A percentile compares a stretch with the other conserved stretches of the same genome.
phyloP scores from a whole-genome alignment of 257 asterid species.

The Solanum bulbocastanum region DNA sequence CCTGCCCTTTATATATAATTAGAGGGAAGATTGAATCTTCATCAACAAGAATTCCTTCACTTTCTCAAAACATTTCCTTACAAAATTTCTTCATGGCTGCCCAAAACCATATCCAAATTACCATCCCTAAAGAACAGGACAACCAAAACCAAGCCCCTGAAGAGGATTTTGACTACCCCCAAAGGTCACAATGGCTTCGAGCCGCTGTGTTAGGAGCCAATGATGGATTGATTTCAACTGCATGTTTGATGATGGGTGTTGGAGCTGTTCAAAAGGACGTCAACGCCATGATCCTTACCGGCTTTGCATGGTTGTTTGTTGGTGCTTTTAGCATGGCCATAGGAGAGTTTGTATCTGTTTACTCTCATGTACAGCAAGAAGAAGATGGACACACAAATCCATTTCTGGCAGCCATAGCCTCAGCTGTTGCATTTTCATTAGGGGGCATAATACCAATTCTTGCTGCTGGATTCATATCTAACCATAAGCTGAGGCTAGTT shows the following conservation, averaged over 20 bases:
- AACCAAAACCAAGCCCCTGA: constrained; percentile 9
- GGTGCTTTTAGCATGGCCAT: constrained; percentile 82
- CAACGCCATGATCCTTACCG: constrained; percentile 45
- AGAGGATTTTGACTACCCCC: constrained; percentile 37
- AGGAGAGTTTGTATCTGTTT: constrained; percentile 59
- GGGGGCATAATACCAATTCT: constrained; percentile 64
- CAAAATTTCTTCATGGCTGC: constrained; percentile 29
- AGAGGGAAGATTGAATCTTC: neutral
- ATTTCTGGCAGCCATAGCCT: constrained; percentile 48
- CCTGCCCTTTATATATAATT: constrained; percentile 18
- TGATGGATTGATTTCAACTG: constrained; percentile 56
- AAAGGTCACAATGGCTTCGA: constrained; percentile 65
- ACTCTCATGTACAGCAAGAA: constrained; percentile 20
- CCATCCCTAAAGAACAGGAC: constrained; percentile 8
- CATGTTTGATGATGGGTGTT: constrained; percentile 61
- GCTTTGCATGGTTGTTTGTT: constrained; percentile 52
- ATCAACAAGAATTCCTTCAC: neutral
- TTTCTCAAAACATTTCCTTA: neutral
- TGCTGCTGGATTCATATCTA: constrained; percentile 38
- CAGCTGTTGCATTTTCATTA: constrained; percentile 43
- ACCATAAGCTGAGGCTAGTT: constrained; percentile 31
- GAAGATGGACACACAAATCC: constrained; percentile 39
- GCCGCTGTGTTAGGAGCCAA: constrained; percentile 61
- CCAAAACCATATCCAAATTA: constrained; percentile 24
- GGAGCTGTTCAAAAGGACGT: constrained; percentile 50